Evolutionary conservation across 2,329 filamentous ascomycete species (phyloP).

Genomic region (Pyrenophora seminiperda): DNA sequence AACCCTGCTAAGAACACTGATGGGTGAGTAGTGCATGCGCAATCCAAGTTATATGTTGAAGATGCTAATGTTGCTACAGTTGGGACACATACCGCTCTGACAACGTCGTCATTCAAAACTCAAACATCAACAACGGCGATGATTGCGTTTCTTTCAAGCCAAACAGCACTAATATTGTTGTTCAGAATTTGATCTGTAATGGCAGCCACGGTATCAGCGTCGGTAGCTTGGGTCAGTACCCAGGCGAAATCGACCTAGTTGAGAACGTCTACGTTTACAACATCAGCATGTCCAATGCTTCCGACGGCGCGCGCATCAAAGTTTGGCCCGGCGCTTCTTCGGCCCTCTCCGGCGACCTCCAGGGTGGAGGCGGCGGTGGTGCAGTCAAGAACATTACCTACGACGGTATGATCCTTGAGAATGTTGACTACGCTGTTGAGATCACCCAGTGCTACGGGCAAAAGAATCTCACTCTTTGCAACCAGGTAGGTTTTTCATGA

Average conservation of each 20-base stretch:
- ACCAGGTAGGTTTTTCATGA: slow-evolving; percentile 40
- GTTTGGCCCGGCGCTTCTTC: slow-evolving; percentile 68
- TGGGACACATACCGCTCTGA: slow-evolving; percentile 67
- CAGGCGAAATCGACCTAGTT: slow-evolving; percentile 67
- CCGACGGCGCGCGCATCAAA: slow-evolving; percentile 73
- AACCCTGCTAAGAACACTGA: slow-evolving; percentile 69
- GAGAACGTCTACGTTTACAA: slow-evolving; percentile 65
- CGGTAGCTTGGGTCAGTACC: slow-evolving; percentile 73
- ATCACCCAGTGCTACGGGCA: slow-evolving; percentile 70
- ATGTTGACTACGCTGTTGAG: slow-evolving; percentile 69
- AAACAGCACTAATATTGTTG: slow-evolving; percentile 70
- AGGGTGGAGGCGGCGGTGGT: slow-evolving; percentile 68
- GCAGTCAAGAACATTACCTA: slow-evolving; percentile 71
- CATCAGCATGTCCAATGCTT: slow-evolving; percentile 48
- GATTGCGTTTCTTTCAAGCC: slow-evolving; percentile 78
- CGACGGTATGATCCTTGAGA: slow-evolving; percentile 63
- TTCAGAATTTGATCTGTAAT: slow-evolving; percentile 70
- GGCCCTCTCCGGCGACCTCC: slow-evolving; percentile 63
- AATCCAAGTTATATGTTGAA: slow-evolving; percentile 10
- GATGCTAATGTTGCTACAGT: slow-evolving; percentile 1
- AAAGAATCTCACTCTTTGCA: slow-evolving; percentile 66
- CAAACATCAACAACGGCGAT: slow-evolving; percentile 67
- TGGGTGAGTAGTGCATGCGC: slow-evolving; percentile 40
- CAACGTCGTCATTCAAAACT: slow-evolving; percentile 70
- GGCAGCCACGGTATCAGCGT: slow-evolving; percentile 75